Percentiles rank a stretch among this genome's conserved stretches.
phyloP scores from a whole-genome alignment of 306 rosid species.

The Ochetophila trinervis region DNA sequence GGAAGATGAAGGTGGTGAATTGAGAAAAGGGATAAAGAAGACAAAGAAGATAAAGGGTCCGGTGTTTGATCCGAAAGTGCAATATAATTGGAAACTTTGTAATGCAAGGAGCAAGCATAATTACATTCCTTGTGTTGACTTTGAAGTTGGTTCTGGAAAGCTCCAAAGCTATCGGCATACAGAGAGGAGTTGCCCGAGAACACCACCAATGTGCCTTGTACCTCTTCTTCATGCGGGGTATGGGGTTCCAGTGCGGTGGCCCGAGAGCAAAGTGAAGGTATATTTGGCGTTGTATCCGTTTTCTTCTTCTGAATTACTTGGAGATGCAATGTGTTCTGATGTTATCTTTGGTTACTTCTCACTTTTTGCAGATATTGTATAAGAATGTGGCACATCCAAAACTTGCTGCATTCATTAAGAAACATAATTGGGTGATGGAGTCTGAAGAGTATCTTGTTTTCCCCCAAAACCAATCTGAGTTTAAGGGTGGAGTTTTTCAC shows the following conservation, averaged over 20 bases:
- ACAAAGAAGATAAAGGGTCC: constrained; percentile 62
- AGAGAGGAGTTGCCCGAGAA: constrained; percentile 88
- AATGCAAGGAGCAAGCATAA: constrained; percentile 81
- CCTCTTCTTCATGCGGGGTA: constrained; percentile 77
- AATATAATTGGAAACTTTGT: constrained; percentile 73
- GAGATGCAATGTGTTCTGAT: constrained; percentile 16
- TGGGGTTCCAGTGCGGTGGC: constrained; percentile 62
- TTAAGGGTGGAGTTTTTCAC: constrained; percentile 80
- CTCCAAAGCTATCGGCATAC: constrained; percentile 70
- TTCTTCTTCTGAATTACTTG: constrained; percentile 8
- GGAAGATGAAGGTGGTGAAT: constrained; percentile 32
- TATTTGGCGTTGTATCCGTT: constrained; percentile 10
- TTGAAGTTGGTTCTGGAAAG: constrained; percentile 59
- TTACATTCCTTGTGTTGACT: constrained; percentile 88
- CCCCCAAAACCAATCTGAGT: constrained; percentile 72
- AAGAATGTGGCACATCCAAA: constrained; percentile 94
- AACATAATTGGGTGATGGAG: constrained; percentile 68
- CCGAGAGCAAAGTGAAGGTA: constrained; percentile 84
- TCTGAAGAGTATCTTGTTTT: constrained; percentile 73
- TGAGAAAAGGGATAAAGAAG: constrained; percentile 30
- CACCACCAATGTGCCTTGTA: constrained; percentile 70
- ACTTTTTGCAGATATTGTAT: constrained; percentile 68
- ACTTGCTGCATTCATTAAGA: constrained; percentile 73
- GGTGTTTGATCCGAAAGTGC: constrained; percentile 70
- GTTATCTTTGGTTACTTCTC: constrained; percentile 29